Percentiles rank a stretch among this genome's conserved stretches.
phyloP scores from a whole-genome alignment of 208 protist species.

The Cochliopodium minus region DNA sequence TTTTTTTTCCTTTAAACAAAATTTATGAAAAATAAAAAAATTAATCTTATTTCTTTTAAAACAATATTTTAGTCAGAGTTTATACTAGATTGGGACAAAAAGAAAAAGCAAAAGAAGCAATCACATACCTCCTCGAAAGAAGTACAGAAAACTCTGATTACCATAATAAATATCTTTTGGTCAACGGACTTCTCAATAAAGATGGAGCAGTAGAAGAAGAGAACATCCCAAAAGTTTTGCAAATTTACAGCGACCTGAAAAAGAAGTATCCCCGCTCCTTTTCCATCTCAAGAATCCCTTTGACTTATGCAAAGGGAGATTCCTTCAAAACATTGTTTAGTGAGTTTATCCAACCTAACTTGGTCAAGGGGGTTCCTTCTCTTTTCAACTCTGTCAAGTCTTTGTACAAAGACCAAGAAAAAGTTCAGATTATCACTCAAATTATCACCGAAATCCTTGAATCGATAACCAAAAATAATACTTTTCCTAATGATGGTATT shows the following conservation, averaged over 20 bases:
- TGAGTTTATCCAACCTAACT: not conserved
- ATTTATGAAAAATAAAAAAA: too few relatives aligned
- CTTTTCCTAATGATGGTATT: not conserved
- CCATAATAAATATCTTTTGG: too few relatives aligned
- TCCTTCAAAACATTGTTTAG: not conserved
- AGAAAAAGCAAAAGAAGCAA: too few relatives aligned
- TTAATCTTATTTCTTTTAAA: too few relatives aligned
- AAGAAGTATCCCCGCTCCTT: not conserved
- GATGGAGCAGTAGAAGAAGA: too few relatives aligned
- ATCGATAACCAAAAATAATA: not conserved
- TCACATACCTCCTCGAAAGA: too few relatives aligned
- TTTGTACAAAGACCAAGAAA: slow-evolving; percentile 23
- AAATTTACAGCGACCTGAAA: slow-evolving; percentile 6
- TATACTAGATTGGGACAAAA: too few relatives aligned
- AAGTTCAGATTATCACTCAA: slow-evolving; percentile 2
- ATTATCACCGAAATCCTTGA: not conserved
- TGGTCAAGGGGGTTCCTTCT: slow-evolving; percentile 34
- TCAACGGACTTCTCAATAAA: too few relatives aligned
- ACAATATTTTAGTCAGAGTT: too few relatives aligned
- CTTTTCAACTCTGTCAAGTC: slow-evolving; percentile 35
- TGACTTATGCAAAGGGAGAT: slow-evolving; percentile 12
- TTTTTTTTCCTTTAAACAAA: too few relatives aligned
- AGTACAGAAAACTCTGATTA: too few relatives aligned
- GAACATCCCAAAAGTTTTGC: too few relatives aligned
- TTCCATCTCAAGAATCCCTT: slow-evolving; percentile 1